Base-by-base conservation (phyloP, 129 eudicot genomes). In the Apium graveolens region DNA sequence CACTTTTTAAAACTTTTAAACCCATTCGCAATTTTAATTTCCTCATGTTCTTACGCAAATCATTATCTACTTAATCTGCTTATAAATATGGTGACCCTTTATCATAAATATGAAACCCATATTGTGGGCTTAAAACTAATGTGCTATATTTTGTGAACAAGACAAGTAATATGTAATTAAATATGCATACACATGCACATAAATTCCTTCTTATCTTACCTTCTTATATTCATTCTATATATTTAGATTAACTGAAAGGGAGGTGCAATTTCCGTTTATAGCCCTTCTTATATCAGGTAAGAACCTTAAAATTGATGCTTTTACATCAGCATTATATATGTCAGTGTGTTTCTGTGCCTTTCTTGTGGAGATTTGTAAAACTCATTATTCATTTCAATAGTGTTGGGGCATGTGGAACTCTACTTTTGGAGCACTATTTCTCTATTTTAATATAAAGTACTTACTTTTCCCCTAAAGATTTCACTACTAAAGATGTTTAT, bases 201-300 rank as follows among this genome's bases (percentile, higher is more conserved):
- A 37, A 41, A 73, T 35, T 72, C 70, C 73, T 78, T 81, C 43
- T 32, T 74, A 53, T 11, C 48, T 83, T 60, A 76, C 68, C 48
- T 17, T 51, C 37, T 76, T 77, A 68, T 38, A 70, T 70, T 70
- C 12, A 16, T 41, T 76, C 44, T 65, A 5, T 85, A n/a, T n/a
- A n/a, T n/a, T n/a, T n/a, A 95, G 98, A 89, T 81, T 95, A 78
- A 82, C 82, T 27, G 89, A 90, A 75, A 84, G 80, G 81, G 89
- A 90, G 63, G 80, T 95, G 84, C 91, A 86, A 82, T 95, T 95
- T 81, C 98, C 98, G 73, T 95, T 95, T 80, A 79, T 91, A 87
- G 98, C 88, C 77, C 90, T 91, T 80, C 98, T 95, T 79, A 84
- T 92, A 66, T 95, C 98, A 86, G 98, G 98, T 90, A 81, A 51